Conservation (phyloP, 2,329 filamentous ascomycete genomes). For the Mycosphaerella sp. region DNA sequence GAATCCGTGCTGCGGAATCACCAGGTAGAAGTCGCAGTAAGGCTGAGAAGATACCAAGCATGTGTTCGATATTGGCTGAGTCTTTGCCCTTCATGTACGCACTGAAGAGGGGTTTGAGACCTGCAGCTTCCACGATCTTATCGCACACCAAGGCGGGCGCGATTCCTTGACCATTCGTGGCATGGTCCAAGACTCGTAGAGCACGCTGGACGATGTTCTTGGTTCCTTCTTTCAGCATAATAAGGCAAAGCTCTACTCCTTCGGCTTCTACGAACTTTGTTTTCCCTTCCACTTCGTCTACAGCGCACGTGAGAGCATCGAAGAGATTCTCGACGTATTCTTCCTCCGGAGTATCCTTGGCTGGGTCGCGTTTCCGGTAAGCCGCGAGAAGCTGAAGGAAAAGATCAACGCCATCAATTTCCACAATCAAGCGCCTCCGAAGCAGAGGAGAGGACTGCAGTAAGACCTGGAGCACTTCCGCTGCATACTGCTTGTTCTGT, state of each 20-base stretch:
- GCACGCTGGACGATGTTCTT: slow-evolving; percentile 70
- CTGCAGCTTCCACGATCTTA: slow-evolving; percentile 72
- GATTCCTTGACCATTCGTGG: slow-evolving; percentile 51
- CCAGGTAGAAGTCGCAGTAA: slow-evolving; percentile 74
- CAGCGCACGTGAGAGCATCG: slow-evolving; percentile 73
- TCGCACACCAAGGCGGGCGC: slow-evolving; percentile 58
- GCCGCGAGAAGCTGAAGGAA: slow-evolving; percentile 76
- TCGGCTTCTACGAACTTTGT: slow-evolving; percentile 79
- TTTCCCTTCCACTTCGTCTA: slow-evolving; percentile 70
- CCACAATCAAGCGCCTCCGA: slow-evolving; percentile 52
- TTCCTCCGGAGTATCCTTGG: slow-evolving; percentile 80
- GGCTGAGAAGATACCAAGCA: slow-evolving; percentile 77
- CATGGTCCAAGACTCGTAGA: slow-evolving; percentile 78
- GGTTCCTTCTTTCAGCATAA: slow-evolving; percentile 87
- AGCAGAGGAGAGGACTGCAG: slow-evolving; percentile 68
- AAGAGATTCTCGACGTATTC: slow-evolving; percentile 95
- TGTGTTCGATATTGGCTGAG: slow-evolving; percentile 63
- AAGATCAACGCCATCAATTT: slow-evolving; percentile 63
- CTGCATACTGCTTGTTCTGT: slow-evolving; percentile 94
- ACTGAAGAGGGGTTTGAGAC: slow-evolving; percentile 77
- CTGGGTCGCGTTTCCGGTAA: slow-evolving; percentile 81
- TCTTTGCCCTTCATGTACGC: slow-evolving; percentile 81
- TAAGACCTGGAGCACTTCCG: slow-evolving; percentile 85
- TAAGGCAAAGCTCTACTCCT: slow-evolving; percentile 81
- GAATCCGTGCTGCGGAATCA: slow-evolving; percentile 70